These are phyloP conservation scores for Zymoseptoria pseudotritici DNA, from an alignment of 2,329 filamentous ascomycete genomes.

Conservation along the genomic window DNA sequence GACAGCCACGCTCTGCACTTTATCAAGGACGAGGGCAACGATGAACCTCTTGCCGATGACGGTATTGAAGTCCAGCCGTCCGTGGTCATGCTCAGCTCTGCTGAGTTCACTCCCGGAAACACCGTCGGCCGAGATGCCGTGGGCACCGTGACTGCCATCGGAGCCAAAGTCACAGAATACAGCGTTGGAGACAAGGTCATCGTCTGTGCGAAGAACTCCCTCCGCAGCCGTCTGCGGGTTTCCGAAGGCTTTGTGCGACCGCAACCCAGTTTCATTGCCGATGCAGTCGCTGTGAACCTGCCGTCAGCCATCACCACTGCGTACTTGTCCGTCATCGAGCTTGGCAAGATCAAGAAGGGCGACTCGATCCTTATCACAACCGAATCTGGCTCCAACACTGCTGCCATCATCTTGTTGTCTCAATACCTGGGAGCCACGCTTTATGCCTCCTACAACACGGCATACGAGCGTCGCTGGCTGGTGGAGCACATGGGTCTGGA, in stretches of 20 bases:
- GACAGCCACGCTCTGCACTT: not conserved
- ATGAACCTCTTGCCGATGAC: not conserved
- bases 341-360: constrained; percentile 1
- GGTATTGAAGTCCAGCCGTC: not conserved
- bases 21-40: constrained; percentile 1
- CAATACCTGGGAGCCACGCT: constrained; percentile 1
- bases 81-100: not conserved
- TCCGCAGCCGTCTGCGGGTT: constrained; percentile 1
- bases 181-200: constrained; percentile 1
- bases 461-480: constrained; percentile 3
- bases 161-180: constrained; percentile 1
- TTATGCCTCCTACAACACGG: constrained; percentile 1
- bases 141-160: not conserved
- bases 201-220: not conserved
- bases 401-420: constrained; percentile 1
- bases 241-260: not conserved
- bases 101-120: not conserved
- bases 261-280: constrained; percentile 2
- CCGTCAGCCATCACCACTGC: not conserved
- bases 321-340: not conserved
- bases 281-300: constrained; percentile 1
- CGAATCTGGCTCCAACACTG: not conserved
- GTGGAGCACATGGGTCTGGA: constrained; percentile 2
- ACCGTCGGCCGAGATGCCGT: not conserved
- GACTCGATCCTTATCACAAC: constrained; percentile 1